Base-by-base conservation (phyloP, 805 yeast genomes). In the Wickerhamiella kurtzmanii region DNA sequence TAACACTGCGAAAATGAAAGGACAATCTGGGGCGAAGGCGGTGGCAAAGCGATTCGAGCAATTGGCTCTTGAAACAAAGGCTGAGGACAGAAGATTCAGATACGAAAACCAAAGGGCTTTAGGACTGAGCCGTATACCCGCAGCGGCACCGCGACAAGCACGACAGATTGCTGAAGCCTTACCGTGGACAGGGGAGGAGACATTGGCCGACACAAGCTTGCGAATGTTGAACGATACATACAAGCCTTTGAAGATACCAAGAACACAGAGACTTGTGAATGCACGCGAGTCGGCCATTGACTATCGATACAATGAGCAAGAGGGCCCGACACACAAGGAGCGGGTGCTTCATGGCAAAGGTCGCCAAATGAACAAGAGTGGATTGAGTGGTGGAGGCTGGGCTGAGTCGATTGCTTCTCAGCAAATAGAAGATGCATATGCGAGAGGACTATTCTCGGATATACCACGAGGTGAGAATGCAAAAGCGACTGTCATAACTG, bases 331-430 rank as follows among this genome's bases (percentile, higher is more conserved):
- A 4, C 50, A 48, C 22, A 48, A 54, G 17, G 53, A 55, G 21
- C 43, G 53, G 6, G 36, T 53, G 5, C 8, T 8, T 6, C 41
- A 19, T 21, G 41, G 41, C n/a, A 38, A 17, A 17, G 9, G 20
- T 17, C 32, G 32, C 11, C 32, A 25, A 25, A 25, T 25, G 6
- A 35, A 35, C 13, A 16, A 43, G 1, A 46, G 53, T 25, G 57
- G 57, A 4, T 20, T 52, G 18, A 48, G 56, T 37, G 50, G 55
- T 16, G 58, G 55, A 16, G 56, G 56, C 2, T 49, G 47, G 48
- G 74, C 82, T 22, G 74, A 71, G 41, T 74, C 86, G 0, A 55
- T 85, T 44, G 95, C 95, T 0, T 85, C 82, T 55, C 77, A 79
- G 35, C 68, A 77, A 43, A 84, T 87, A 22, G 85, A 79, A 55